phyloP scores from a whole-genome alignment of 176 grass and related monocot genomes.

The Carex cristatella region DNA sequence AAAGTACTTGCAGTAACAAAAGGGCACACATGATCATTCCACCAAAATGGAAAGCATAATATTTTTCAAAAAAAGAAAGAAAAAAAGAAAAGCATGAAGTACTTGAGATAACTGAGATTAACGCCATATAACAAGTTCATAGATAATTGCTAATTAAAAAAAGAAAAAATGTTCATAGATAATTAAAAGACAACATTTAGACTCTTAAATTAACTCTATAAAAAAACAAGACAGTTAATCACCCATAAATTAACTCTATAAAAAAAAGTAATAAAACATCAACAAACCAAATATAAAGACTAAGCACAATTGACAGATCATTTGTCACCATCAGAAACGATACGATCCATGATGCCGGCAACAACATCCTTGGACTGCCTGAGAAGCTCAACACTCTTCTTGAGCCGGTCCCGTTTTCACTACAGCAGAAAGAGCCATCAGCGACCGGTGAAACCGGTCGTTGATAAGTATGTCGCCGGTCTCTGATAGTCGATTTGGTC shows the following conservation, averaged over 20 bases:
- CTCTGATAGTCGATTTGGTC: too few relatives aligned
- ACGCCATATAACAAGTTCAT: background rate
- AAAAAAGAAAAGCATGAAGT: background rate
- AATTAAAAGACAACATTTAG: too few relatives aligned
- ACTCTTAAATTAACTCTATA: background rate
- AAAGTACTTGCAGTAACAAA: background rate
- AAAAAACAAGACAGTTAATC: background rate
- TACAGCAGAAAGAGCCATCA: too few relatives aligned
- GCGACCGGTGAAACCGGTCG: too few relatives aligned
- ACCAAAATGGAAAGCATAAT: background rate
- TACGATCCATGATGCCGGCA: constrained; percentile 11
- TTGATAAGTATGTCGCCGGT: too few relatives aligned
- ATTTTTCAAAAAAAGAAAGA: too few relatives aligned
- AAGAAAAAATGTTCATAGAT: too few relatives aligned
- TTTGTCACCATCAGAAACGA: background rate
- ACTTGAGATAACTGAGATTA: background rate
- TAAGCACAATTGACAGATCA: background rate
- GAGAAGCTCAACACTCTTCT: constrained; percentile 16
- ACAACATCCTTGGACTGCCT: constrained; percentile 20
- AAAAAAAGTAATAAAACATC: background rate
- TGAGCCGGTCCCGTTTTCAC: background rate
- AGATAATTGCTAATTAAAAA: background rate
- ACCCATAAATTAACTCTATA: background rate
- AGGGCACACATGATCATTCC: background rate
- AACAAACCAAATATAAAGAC: background rate